Percentiles rank a stretch among this genome's conserved stretches.
Conservation (phyloP, 306 rosid genomes). For the Prosopis cineraria region DNA sequence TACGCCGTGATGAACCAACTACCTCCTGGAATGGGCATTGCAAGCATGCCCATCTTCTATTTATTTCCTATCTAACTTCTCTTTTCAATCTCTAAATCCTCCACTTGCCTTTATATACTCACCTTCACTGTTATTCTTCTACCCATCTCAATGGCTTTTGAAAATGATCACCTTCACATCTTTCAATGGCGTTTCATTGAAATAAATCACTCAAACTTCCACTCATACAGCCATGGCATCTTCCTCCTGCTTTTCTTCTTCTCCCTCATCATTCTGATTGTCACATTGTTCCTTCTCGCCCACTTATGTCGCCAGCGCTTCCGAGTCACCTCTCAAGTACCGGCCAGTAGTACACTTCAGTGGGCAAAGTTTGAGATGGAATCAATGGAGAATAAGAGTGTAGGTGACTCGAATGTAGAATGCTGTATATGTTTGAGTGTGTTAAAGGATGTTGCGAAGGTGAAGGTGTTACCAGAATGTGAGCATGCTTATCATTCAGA, state of each 20-base stretch:
- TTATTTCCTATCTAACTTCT: neutral
- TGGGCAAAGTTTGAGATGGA: conserved; percentile 16
- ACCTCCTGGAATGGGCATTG: neutral
- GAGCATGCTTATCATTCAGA: conserved; percentile 49
- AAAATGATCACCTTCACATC: conserved; percentile 18
- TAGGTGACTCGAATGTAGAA: conserved; percentile 1
- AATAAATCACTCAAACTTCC: conserved; percentile 25
- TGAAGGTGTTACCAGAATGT: conserved; percentile 45
- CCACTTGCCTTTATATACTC: neutral
- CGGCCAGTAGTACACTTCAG: neutral
- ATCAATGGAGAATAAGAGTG: neutral
- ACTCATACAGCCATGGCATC: conserved; percentile 27
- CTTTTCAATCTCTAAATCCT: neutral
- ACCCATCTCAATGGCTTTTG: conserved; percentile 32
- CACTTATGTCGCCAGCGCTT: conserved; percentile 19
- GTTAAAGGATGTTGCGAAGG: conserved; percentile 43
- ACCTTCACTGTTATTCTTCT: neutral
- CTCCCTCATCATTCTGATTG: conserved; percentile 23
- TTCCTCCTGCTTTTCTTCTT: conserved; percentile 30
- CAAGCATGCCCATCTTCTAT: neutral
- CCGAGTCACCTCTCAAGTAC: neutral
- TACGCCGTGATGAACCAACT: neutral
- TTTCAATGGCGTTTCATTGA: conserved; percentile 33
- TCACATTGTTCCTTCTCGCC: conserved; percentile 28
- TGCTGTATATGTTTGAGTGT: conserved; percentile 53